Evolutionary conservation across 23 red algal genomes (phyloP), one percentile per base, ranked within the genome.

Genomic region (Gracilaria gracilis): DNA sequence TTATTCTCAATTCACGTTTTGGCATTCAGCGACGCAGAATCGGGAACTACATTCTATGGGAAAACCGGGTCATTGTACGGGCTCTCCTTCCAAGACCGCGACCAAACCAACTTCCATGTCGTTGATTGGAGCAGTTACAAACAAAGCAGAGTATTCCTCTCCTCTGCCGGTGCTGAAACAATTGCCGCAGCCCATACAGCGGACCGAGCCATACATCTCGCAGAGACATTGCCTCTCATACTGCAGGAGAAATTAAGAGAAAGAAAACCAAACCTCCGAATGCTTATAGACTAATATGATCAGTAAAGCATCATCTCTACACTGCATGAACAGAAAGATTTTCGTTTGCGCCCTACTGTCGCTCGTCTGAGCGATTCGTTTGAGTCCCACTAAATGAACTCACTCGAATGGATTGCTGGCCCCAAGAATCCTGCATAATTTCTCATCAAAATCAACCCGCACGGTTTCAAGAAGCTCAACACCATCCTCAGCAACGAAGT

Each of bases 341-440:
- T 58, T 81, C 50, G 77, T 13, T 27, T 81, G 8, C 17, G 77
- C 2, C 48, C 77, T 9, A 81, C 77, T 35, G 77, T 81, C 32
- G 33, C 48, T 16, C 38, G 38, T 11, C 55, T 66, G n/a, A 24
- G 80, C 12, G 33, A 83, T 21, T 83, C 25, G 4, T 83, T 65
- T 25, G 80, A 67, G 6, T 0, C 46, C 4, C 7, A 9, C 4
- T 31, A 69, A 28, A 69, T 62, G 5, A 29, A 27, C 71, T 44
- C 24, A 4, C 9, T 76, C 34, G 4, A 32, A 4, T 76, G 35
- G 71, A 76, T 76, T 13, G 4, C 71, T 5, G 71, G 34, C 8
- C 28, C 32, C 6, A 36, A 39, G 24, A 76, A 76, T 32, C 34
- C 23, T 3, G 71, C 32, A 7, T 33, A 76, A 3, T 12, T 34